Base-by-base conservation (phyloP, 2,329 filamentous ascomycete species). In the Thielaviopsis punctulata region DNA sequence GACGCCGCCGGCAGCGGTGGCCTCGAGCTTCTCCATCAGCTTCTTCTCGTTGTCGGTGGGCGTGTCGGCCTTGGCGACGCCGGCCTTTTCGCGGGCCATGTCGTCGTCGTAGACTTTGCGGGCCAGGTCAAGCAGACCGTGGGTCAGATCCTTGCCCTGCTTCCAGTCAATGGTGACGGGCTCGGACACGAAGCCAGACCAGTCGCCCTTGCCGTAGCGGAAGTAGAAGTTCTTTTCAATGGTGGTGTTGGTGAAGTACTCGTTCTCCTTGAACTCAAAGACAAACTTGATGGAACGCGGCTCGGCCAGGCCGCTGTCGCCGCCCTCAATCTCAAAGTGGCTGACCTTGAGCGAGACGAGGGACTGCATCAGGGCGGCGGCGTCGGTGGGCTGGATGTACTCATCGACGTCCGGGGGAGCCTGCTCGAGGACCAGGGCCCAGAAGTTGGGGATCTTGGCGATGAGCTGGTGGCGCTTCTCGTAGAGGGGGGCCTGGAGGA, bases 221-320 rank as follows among this genome's bases (percentile, higher is more conserved):
- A 82, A 87, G 77, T 82, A 90, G 69, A 96, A 95, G 63, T 84
- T 86, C 80, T 96, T 96, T 69, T 90, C 84, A 48, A 96, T 69
- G 51, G 80, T 76, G 52, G 69, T 73, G 69, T 95, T 75, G 63
- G 81, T 75, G 61, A 96, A 95, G 70, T 82, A 81, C 48, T 87
- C 80, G 68, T 96, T 96, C 57, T 80, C 75, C 55, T 68, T 69
- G 67, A 95, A 95, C 61, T 85, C 80, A 62, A 92, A 87, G 57
- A 70, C 80, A 71, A 94, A 77, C 56, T 75, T 70, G 60, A 96
- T 65, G 68, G 81, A 88, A 64, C 88, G 81, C 21, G 90, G 90
- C 62, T 92, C 85, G 62, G 85, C 86, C 53, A 70, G 66, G 51
- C 70, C 66, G 56, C 73, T 73, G 58, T 65, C 61, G 56, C 69